phyloP scores from a whole-genome alignment of 2,329 filamentous ascomycete species.

The Fusarium denticulatum region DNA sequence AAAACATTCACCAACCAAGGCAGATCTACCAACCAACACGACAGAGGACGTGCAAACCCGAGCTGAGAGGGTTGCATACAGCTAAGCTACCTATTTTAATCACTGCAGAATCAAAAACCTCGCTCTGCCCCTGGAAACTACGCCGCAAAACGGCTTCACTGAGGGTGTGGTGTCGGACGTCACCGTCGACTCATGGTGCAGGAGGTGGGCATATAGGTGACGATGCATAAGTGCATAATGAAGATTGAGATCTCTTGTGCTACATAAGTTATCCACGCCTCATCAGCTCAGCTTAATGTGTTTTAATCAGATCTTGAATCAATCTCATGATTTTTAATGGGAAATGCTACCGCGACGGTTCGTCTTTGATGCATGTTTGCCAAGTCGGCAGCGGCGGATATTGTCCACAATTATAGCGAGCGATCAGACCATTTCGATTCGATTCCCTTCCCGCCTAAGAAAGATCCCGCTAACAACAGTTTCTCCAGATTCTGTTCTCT shows the following conservation, averaged over 20 bases:
- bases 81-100: conserved; percentile 11
- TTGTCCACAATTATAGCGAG: neutral
- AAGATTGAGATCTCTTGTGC: neutral
- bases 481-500: neutral
- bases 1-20: neutral
- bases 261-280: neutral
- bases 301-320: neutral
- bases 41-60: neutral
- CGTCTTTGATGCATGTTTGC: conserved; percentile 1
- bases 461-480: neutral
- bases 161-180: conserved; percentile 4
- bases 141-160: neutral
- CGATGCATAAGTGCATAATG: neutral
- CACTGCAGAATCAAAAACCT: neutral
- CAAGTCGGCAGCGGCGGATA: conserved; percentile 35
- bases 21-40: neutral
- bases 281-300: neutral
- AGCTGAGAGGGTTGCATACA: conserved; percentile 26
- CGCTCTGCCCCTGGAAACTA: conserved; percentile 11
- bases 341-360: neutral
- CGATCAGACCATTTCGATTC: conserved; percentile 13
- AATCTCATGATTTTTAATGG: neutral
- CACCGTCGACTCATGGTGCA: neutral
- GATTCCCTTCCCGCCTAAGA: neutral
- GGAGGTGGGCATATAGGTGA: neutral